These are phyloP conservation scores for Mycosphaerella sp. DNA, from an alignment of 2,329 filamentous ascomycete genomes.

Conservation along the genomic window DNA sequence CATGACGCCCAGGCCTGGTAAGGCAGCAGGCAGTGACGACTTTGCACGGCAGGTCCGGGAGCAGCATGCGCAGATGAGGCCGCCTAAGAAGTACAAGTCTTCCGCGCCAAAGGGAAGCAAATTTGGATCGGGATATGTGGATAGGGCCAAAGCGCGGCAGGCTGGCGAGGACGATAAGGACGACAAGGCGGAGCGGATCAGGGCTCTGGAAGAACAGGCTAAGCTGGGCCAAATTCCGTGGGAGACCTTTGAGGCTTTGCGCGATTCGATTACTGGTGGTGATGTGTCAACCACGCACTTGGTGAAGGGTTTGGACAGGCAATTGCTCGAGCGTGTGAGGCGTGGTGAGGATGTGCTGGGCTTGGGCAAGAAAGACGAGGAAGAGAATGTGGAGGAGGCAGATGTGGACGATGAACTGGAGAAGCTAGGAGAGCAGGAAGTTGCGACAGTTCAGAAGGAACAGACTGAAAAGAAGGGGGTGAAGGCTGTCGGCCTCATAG, in stretches of 20 bases:
- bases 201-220: constrained; percentile 72
- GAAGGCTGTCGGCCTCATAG: constrained; percentile 39
- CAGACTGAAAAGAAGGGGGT: constrained; percentile 48
- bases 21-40: constrained; percentile 50
- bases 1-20: constrained; percentile 80
- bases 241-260: constrained; percentile 67
- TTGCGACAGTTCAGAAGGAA: constrained; percentile 61
- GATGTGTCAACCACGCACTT: constrained; percentile 75
- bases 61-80: constrained; percentile 50
- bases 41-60: constrained; percentile 83
- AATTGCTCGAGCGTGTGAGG: constrained; percentile 63
- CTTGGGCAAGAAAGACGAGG: constrained; percentile 31
- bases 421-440: constrained; percentile 58
- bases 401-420: constrained; percentile 45
- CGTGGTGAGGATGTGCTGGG: constrained; percentile 56
- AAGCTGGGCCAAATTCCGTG: constrained; percentile 80
- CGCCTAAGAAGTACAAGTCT: constrained; percentile 64
- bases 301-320: constrained; percentile 86
- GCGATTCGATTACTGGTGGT: constrained; percentile 73
- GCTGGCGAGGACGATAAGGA: constrained; percentile 47
- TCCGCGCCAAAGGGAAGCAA: constrained; percentile 74
- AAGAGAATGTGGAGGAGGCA: constrained; percentile 10
- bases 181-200: constrained; percentile 60
- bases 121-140: constrained; percentile 73
- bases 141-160: constrained; percentile 63